These are phyloP conservation scores for Astrothelium macrocarpum DNA, from an alignment of 495 filamentous ascomycete species.

Conservation along the genomic window DNA sequence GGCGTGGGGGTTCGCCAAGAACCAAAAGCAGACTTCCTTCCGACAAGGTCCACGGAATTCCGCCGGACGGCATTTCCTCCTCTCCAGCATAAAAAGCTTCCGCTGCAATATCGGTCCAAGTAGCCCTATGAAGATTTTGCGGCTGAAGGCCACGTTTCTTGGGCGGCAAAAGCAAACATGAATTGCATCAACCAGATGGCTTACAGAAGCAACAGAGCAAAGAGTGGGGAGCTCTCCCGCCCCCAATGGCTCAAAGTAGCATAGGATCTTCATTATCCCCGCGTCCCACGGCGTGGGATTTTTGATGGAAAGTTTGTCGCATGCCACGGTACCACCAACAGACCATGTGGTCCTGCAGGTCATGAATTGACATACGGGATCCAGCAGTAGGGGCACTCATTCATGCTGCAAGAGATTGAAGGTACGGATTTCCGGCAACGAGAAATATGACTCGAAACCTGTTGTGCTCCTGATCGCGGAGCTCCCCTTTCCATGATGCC, in stretches of 20 bases:
- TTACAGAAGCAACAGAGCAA: not conserved
- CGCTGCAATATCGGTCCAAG: not conserved
- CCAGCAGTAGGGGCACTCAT: too few species aligned
- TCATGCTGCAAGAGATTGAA: too few species aligned
- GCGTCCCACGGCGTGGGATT: not conserved
- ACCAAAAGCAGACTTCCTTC: too few species aligned
- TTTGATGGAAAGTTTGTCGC: not conserved
- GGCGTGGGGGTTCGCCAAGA: slow-evolving; percentile 1
- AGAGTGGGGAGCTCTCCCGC: not conserved
- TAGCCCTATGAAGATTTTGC: not conserved
- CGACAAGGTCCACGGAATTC: too few species aligned
- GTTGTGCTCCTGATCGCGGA: too few species aligned
- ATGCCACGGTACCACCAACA: not conserved
- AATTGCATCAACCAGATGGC: not conserved
- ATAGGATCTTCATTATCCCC: not conserved
- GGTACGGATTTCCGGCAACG: too few species aligned
- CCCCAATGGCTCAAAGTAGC: not conserved
- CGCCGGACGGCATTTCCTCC: too few species aligned
- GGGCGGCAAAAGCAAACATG: not conserved
- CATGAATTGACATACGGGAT: too few species aligned
- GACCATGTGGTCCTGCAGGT: slow-evolving; percentile 3
- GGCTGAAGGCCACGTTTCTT: slow-evolving; percentile 5
- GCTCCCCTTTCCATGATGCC: too few species aligned
- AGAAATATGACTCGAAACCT: too few species aligned
- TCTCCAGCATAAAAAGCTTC: too few species aligned